Base-by-base conservation (phyloP, 2,329 filamentous ascomycete species). In the Bipolaris victoriae region DNA sequence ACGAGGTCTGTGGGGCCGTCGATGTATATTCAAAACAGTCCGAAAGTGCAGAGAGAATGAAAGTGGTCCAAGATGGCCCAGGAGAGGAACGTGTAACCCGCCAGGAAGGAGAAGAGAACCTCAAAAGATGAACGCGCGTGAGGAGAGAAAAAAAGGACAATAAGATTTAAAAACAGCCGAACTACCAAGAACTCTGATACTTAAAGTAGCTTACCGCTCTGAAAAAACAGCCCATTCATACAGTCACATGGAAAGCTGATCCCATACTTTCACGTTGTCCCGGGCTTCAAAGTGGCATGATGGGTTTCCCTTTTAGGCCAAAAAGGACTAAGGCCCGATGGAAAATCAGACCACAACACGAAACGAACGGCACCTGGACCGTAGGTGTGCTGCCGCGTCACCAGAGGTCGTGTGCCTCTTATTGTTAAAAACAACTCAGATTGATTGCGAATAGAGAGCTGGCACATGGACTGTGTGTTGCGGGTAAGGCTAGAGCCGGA, bases 241-340 rank as follows among this genome's bases (percentile, higher is more conserved):
- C 2, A 33, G 39, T 58, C 60, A 63, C 56, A 57, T 58, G 56
- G 31, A 33, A 7, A 7, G 3, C 1, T 7, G 15, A 24, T 1
- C 18, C 37, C 33, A 40, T 52, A 29, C 33, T 20, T 18, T 13
- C 55, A 24, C 49, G 22, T 33, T 48, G 22, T n/a, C 22, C 18
- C 16, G 11, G 15, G 16, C 46, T 41, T 24, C 20, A 65, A 67
- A 67, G 65, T 66, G 65, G 65, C 55, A 59, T 66, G 65, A 66
- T 67, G 54, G 5, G 37, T 53, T 59, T 58, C 61, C 57, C 22
- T 29, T 54, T 61, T 60, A 50, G 58, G 59, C 63, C 58, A 54
- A 66, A 63, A 31, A 43, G 63, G 46, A 44, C 43, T 54, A 55
- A 55, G 51, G 50, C 48, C 62, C 58, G 61, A 63, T 36, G 35